Evolutionary conservation across 2,329 filamentous ascomycete genomes (phyloP), one percentile per base, ranked within the genome.

Genomic region (Nothophaeocryptopus gaeumannii): DNA sequence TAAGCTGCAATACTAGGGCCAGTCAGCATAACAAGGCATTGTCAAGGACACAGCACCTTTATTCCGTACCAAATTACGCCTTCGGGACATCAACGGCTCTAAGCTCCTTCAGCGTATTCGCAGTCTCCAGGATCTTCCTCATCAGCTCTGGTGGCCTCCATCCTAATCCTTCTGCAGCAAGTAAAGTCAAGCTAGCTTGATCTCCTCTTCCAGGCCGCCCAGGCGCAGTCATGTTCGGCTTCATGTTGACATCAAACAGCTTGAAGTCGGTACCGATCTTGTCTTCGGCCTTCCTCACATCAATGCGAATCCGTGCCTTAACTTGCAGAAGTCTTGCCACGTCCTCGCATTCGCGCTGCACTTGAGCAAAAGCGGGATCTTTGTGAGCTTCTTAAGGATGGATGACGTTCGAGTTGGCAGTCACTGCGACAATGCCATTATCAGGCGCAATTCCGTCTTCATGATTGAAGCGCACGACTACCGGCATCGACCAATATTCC

Each of bases 161-260:
- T 0, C 72, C 72, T 8, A 74, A 50, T 3, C 63, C 66, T 2
- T 60, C 56, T 8, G 75, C 76, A 5, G 76, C 74, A 34, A 76
- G 65, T 1, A 58, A 72, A 2, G 69, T 75, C 11, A 78, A 53
- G 51, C 75, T 76, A 0, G 73, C 72, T 56, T 79, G 75, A 44
- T 78, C 67, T 9, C 77, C 72, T 10, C 75, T 65, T 0, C 74
- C 74, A 1, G 74, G 73, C 11, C 74, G 64, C 2, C 74, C 75
- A 2, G 74, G 73, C 0, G 74, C 75, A 4, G 73, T 76, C 69
- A 75, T 75, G 40, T 76, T 75, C 68, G 75, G 75, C 58, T 78
- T 78, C 72, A 78, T 76, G 47, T 78, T 78, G 10, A 78, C 67
- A 60, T 79, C 74, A 54, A 78, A 78, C 13, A 78, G 59, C 0